phyloP scores from a whole-genome alignment of 176 grass and related monocot species.

The Bromus sterilis region DNA sequence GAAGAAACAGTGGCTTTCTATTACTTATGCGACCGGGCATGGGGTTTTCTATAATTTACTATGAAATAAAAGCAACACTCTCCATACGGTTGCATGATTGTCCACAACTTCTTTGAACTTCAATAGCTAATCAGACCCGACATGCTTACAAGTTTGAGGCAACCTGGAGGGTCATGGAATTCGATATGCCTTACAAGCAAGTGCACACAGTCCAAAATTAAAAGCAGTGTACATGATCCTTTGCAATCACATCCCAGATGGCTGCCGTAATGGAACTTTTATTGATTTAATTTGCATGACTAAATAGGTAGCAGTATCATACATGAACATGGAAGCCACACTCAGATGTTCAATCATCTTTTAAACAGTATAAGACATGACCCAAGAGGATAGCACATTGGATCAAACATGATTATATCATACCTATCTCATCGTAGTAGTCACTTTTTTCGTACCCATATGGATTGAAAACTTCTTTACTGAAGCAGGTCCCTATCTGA shows the following conservation, averaged over 20 bases:
- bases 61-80: neutral
- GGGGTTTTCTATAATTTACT: neutral
- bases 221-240: neutral
- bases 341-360: neutral
- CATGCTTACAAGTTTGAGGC: neutral
- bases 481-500: conserved; percentile 90
- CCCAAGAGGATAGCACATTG: neutral
- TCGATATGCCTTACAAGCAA: neutral
- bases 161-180: neutral
- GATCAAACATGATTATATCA: neutral
- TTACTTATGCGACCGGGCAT: neutral
- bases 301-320: neutral
- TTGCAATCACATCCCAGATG: neutral
- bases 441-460: conserved; percentile 78
- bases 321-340: neutral
- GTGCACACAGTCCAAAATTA: neutral
- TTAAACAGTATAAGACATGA: neutral
- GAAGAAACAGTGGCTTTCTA: neutral
- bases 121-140: neutral
- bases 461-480: conserved; percentile 93
- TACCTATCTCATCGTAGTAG: conserved; percentile 90
- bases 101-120: neutral
- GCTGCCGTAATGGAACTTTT: neutral
- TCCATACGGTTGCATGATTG: neutral
- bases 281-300: neutral